Conservation (phyloP, 306 rosid genomes). For the Vachellia collinsii region DNA sequence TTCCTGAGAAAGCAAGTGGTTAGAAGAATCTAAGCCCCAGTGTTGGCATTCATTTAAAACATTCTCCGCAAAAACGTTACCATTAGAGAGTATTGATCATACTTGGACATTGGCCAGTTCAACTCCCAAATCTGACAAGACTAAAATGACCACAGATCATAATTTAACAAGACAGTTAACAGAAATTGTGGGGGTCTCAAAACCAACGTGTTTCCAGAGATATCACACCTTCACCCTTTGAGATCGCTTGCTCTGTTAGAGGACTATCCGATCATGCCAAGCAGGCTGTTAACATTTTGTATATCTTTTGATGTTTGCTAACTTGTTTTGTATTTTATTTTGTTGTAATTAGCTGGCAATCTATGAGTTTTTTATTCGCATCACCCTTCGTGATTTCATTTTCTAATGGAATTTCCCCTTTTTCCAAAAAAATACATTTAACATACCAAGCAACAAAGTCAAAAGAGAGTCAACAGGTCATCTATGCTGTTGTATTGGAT, state of each 20-base stretch:
- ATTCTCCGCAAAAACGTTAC: constrained; percentile 14
- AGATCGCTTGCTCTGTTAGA: no score
- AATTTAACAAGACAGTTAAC: not conserved
- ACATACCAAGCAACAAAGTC: constrained; percentile 5
- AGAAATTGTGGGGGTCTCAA: not conserved
- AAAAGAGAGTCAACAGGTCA: not conserved
- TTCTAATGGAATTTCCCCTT: no score
- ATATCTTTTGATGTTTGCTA: no score
- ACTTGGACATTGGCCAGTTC: not conserved
- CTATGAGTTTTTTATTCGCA: no score
- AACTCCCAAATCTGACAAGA: not conserved
- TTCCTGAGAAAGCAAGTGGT: not conserved
- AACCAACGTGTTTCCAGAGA: no score
- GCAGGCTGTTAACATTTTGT: no score
- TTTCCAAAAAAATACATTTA: not conserved
- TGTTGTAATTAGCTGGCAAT: no score
- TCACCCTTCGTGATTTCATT: no score
- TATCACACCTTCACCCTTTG: no score
- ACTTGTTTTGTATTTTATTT: no score
- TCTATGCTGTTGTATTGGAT: not conserved
- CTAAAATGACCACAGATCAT: constrained; percentile 11
- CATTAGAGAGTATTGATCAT: constrained; percentile 4
- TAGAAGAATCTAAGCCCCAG: not conserved
- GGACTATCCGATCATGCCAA: no score
- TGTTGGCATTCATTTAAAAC: constrained; percentile 18